Evolutionary conservation across 1,284 basidiomycete species (phyloP).

Genomic region (Tylopilus sp.): DNA sequence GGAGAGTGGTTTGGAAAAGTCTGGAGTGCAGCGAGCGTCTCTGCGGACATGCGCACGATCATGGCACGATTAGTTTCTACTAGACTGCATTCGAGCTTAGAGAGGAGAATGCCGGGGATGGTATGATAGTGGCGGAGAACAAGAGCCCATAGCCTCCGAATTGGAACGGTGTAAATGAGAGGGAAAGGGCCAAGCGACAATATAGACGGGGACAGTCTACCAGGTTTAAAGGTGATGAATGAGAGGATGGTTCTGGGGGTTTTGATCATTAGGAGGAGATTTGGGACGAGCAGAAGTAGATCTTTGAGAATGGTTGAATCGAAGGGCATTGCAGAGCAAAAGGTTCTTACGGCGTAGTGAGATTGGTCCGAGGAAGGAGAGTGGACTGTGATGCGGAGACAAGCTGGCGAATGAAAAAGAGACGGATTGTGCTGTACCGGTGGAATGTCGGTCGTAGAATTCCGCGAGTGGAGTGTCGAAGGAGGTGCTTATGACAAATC

Average conservation of each 20-base stretch:
- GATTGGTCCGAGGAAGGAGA: neutral
- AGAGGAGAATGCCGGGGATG: too few species aligned
- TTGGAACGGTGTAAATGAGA: slow-evolving; percentile 90
- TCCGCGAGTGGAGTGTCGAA: slow-evolving; percentile 47
- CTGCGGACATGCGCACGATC: too few species aligned
- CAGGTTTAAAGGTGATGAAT: slow-evolving; percentile 50
- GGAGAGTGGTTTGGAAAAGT: too few species aligned
- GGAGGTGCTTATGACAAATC: slow-evolving; percentile 15
- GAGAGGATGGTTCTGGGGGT: slow-evolving; percentile 10
- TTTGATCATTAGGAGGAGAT: slow-evolving; percentile 13
- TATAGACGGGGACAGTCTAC: slow-evolving; percentile 88
- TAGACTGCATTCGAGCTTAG: too few species aligned
- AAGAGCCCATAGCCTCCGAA: too few species aligned
- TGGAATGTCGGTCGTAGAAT: slow-evolving; percentile 47
- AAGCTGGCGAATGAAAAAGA: slow-evolving; percentile 59
- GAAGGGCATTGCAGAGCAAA: slow-evolving; percentile 2
- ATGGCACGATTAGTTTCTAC: too few species aligned
- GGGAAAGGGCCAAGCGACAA: slow-evolving; percentile 75
- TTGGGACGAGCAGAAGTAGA: neutral
- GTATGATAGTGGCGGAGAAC: too few species aligned
- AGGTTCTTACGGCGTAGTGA: neutral
- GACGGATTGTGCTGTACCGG: slow-evolving; percentile 62
- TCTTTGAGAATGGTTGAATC: slow-evolving; percentile 30
- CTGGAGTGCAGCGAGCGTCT: too few species aligned
- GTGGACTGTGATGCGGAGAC: slow-evolving; percentile 4